Evolutionary conservation across 768 basidiomycete species (phyloP).

Genomic region (Rhizopogon vinicolor): DNA sequence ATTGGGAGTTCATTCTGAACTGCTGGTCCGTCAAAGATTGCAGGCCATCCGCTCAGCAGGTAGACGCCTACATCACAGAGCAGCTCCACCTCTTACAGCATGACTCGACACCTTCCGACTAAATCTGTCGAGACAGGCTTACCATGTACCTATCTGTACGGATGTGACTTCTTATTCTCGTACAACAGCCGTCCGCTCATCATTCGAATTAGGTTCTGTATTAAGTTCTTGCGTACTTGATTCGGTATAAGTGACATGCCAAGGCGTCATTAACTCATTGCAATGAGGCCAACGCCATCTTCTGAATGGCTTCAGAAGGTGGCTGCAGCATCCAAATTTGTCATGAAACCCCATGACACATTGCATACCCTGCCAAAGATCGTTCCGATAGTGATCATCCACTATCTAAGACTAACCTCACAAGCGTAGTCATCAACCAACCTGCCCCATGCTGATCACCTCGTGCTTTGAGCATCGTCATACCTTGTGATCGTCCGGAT

Average conservation of each 20-base stretch:
- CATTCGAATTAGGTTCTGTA: not conserved
- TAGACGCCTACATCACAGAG: conserved; percentile 26
- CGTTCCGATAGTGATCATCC: not conserved
- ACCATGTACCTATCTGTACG: not conserved
- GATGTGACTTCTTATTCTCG: too few relatives aligned
- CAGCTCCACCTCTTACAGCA: not conserved
- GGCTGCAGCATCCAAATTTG: not conserved
- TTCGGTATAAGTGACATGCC: not conserved
- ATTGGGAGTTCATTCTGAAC: conserved; percentile 6
- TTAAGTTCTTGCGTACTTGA: not conserved
- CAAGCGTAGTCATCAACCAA: not conserved
- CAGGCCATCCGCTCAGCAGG: not conserved
- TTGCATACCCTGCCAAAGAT: not conserved
- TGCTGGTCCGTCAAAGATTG: conserved; percentile 15
- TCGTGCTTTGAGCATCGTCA: not conserved
- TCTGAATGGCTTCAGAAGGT: not conserved
- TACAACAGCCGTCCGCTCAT: not conserved
- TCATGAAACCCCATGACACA: not conserved
- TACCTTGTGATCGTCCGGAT: not conserved
- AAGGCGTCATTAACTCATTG: not conserved
- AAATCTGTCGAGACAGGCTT: not conserved
- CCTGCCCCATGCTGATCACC: not conserved
- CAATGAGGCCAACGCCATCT: not conserved
- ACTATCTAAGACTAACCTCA: not conserved
- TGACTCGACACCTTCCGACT: too few relatives aligned